Percentiles rank a stretch among this genome's conserved stretches.
These are phyloP conservation scores for Cordyceps militaris DNA, from an alignment of 2,329 filamentous ascomycete genomes.

Conservation along the genomic window DNA sequence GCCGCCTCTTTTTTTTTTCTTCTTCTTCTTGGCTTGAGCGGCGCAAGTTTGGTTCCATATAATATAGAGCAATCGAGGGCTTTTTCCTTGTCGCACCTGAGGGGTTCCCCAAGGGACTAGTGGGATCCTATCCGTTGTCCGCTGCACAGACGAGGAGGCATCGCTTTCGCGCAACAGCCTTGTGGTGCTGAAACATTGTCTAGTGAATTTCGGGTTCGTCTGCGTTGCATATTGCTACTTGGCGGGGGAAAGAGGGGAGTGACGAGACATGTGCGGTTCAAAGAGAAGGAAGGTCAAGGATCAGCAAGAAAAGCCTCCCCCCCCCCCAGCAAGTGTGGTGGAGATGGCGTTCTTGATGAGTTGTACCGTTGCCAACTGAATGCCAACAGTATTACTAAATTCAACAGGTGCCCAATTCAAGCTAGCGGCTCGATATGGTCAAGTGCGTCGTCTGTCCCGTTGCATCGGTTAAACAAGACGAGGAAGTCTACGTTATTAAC, in stretches of 20 bases:
- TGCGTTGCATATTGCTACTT: neutral
- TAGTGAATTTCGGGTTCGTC: too few relatives aligned
- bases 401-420: neutral
- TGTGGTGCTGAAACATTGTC: too few relatives aligned
- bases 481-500: too few relatives aligned
- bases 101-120: too few relatives aligned
- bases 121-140: too few relatives aligned
- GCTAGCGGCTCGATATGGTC: neutral
- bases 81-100: too few relatives aligned
- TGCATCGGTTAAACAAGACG: neutral
- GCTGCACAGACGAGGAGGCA: too few relatives aligned
- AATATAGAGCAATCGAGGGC: too few relatives aligned
- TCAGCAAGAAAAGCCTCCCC: neutral
- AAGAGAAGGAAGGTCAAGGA: neutral
- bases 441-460: neutral
- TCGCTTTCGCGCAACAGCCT: too few relatives aligned
- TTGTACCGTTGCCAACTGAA: neutral
- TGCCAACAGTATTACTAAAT: neutral
- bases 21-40: too few relatives aligned
- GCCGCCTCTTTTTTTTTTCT: neutral
- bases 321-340: neutral
- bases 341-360: slow-evolving; percentile 6
- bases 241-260: too few relatives aligned
- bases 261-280: neutral
- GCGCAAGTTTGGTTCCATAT: too few relatives aligned